Base-by-base conservation (phyloP, 2,329 filamentous ascomycete genomes). In the Calonectria ilicicola region DNA sequence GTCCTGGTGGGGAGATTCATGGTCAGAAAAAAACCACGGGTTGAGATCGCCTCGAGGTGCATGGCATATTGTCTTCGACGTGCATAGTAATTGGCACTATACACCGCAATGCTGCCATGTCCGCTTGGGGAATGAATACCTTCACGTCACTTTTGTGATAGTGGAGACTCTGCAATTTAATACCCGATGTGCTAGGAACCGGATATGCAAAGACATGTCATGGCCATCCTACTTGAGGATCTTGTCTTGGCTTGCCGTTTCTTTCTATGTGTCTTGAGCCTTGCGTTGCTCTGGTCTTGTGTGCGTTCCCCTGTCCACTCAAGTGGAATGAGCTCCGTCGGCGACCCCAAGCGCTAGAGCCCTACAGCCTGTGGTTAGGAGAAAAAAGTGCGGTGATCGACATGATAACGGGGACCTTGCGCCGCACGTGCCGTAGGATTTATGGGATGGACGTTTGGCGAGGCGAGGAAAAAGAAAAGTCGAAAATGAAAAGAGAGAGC, bases 371-470 rank as follows among this genome's bases (percentile, higher is more conserved):
- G 38, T 40, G 58, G 51, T 29, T 53, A 51, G 58, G 60, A 67
- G 40, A 70, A 32, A 64, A 74, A 73, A 71, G 51, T 65, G 73
- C 67, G 69, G 63, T 72, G 73, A 69, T 69, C 62, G 67, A 46
- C 64, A 56, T 62, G 32, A 72, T 62, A 38, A 56, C 47, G 27
- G 42, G 66, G 56, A 64, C 64, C 49, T 38, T 35, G 75, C 63
- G 67, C 65, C 53, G 49, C 56, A 51, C 66, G 51, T 71, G 56
- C 66, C 49, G 74, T 23, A 32, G 46, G 10, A 46, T 56, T 46
- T 72, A 49, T 65, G 47, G 53, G 53, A 60, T 74, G 46, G 60
- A 32, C 21, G 53, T 56, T 72, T 70, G 65, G 66, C 32, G 60
- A 68, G 67, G 17, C 47, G 56, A 68, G 67, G 72, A 60, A 56